A percentile compares a stretch with the other conserved stretches of the same genome.
These are phyloP conservation scores for Brassica napus DNA, from an alignment of 345 rosid species.

Conservation along the genomic window DNA sequence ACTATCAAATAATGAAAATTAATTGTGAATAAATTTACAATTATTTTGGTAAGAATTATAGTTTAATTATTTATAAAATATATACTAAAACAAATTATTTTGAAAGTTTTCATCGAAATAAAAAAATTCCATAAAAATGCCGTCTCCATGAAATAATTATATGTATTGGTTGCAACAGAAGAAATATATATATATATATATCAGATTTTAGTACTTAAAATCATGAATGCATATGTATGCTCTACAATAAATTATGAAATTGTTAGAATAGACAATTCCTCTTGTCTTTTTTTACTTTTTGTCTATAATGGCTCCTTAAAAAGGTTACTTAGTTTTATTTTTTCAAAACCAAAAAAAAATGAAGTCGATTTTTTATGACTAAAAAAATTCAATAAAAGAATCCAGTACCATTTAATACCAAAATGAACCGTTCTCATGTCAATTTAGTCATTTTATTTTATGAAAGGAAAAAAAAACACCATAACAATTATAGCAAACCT, in stretches of 20 bases:
- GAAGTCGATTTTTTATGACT: background rate
- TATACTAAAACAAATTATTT: background rate
- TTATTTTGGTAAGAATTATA: too few species aligned
- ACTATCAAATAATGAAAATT: background rate
- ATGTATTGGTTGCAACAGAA: background rate
- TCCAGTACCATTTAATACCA: background rate
- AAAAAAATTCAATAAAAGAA: background rate
- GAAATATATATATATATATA: background rate
- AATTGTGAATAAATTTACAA: background rate
- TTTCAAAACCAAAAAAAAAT: background rate
- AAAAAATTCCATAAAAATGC: background rate
- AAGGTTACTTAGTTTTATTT: background rate
- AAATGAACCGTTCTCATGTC: background rate
- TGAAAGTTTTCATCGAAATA: background rate
- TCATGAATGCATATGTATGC: background rate
- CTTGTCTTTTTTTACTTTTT: background rate
- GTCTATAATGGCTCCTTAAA: background rate
- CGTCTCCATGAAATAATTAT: background rate
- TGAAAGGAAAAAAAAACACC: background rate
- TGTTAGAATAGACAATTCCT: background rate
- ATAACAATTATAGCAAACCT: background rate
- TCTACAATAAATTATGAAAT: too few species aligned
- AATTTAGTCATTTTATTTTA: background rate
- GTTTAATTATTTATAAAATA: background rate
- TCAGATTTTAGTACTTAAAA: background rate